Evolutionary conservation across 2,329 filamentous ascomycete species (phyloP).

Genomic region (Aspergillus sp.): DNA sequence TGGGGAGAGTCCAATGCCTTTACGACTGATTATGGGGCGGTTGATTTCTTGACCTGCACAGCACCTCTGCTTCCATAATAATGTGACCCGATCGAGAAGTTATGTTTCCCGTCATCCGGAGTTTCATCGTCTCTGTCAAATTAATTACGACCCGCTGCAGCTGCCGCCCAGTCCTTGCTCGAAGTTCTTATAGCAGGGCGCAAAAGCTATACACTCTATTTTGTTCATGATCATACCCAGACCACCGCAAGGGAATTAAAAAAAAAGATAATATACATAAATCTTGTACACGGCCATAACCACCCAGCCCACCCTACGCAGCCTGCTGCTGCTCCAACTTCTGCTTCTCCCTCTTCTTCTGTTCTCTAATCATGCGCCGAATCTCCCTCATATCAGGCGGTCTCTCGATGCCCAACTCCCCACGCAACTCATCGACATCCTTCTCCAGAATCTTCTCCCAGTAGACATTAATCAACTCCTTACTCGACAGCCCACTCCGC

Average conservation of each 20-base stretch:
- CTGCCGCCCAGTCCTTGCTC: neutral
- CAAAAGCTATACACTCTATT: neutral
- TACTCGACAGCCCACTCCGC: slow-evolving; percentile 71
- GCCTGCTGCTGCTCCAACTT: slow-evolving; percentile 25
- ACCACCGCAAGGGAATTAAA: neutral
- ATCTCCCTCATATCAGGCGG: slow-evolving; percentile 83
- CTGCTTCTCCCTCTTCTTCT: slow-evolving; percentile 65
- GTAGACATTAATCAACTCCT: slow-evolving; percentile 91
- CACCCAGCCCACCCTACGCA: neutral
- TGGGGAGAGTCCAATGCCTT: neutral
- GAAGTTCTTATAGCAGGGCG: neutral
- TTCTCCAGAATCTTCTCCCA: slow-evolving; percentile 94
- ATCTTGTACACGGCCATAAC: neutral
- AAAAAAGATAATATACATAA: slow-evolving; percentile 10
- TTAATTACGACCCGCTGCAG: neutral
- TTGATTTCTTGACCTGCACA: neutral
- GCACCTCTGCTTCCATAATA: neutral
- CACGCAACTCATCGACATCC: slow-evolving; percentile 73
- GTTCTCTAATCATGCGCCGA: slow-evolving; percentile 67
- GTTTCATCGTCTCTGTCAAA: neutral
- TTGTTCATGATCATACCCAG: neutral
- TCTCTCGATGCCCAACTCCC: slow-evolving; percentile 76
- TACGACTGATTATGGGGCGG: slow-evolving; percentile 10
- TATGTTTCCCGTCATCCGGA: neutral
- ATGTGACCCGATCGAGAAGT: neutral